These are phyloP conservation scores for Homolaphlyctis polyrhiza DNA, from an alignment of 371 early-diverging fungal species.

Conservation along the genomic window DNA sequence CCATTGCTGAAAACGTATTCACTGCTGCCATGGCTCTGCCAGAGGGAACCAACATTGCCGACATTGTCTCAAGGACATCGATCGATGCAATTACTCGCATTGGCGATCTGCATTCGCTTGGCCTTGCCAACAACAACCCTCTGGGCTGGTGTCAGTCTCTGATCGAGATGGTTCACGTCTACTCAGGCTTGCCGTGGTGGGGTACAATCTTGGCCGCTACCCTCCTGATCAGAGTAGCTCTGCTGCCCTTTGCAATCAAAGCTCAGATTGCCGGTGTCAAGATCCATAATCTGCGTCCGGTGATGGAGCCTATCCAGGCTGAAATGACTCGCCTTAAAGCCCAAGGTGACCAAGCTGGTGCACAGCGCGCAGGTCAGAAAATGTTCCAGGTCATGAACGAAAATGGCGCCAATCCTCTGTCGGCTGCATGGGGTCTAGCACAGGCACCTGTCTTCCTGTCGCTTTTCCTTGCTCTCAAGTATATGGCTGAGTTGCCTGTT, in stretches of 20 bases:
- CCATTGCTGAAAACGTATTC: background rate
- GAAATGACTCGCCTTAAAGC: constrained; percentile 43
- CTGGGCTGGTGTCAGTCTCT: constrained; percentile 42
- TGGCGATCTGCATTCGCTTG: constrained; percentile 32
- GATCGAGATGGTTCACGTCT: constrained; percentile 75
- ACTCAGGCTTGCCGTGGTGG: constrained; percentile 90
- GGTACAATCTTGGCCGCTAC: constrained; percentile 72
- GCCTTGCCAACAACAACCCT: constrained; percentile 18
- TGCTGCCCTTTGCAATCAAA: constrained; percentile 75
- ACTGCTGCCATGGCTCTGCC: no score
- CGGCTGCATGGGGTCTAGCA: constrained; percentile 46
- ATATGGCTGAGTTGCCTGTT: constrained; percentile 77
- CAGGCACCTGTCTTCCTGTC: constrained; percentile 86
- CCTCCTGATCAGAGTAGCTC: constrained; percentile 59
- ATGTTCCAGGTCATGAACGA: constrained; percentile 58
- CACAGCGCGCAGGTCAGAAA: constrained; percentile 51
- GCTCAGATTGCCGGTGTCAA: constrained; percentile 67
- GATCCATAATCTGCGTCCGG: constrained; percentile 72
- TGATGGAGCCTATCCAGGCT: constrained; percentile 61
- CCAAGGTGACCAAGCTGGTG: constrained; percentile 50
- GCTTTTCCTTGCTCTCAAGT: constrained; percentile 80
- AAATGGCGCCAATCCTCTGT: constrained; percentile 41
- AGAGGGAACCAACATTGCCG: constrained; percentile 1
- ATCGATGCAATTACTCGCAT: constrained; percentile 12
- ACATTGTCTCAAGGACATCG: background rate